Base-by-base conservation (phyloP, 2,329 filamentous ascomycete species). In the Geosmithia putterillii region DNA sequence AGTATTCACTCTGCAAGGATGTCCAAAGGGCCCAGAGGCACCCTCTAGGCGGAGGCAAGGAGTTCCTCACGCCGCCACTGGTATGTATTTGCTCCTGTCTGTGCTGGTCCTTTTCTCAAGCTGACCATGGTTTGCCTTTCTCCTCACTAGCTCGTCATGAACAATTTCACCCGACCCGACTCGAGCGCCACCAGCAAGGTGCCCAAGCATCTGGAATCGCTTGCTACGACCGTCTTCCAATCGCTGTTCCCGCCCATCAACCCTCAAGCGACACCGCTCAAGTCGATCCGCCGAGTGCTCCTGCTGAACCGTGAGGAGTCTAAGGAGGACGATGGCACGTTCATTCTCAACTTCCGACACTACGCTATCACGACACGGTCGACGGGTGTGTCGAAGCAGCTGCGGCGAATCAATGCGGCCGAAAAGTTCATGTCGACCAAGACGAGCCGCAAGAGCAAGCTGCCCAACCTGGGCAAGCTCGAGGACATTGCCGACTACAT, bases 171-270 rank as follows among this genome's bases (percentile, higher is more conserved):
- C 35, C 82, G 80, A 3, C 74, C 83, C 22, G 70, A 66, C 25
- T 57, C 73, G 38, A 74, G 79, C 45, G 64, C 75, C 23, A 74
- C 72, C 45, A 75, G 79, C 19, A 79, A 83, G 48, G 81, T 94
- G n/a, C 88, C 90, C 5, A 94, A 87, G 58, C 89, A 95, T 53
- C 84, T 98, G 56, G 92, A 98, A 65, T 83, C 84, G 20, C 80
- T 98, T 25, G 81, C 88, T 3, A 96, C 89, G 2, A 94, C 88
- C 39, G 81, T 95, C 55, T 98, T 96, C 65, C 90, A 95, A 62
- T 94, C 87, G 7, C 76, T 98, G 32, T 96, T 98, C 56, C 90
- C 92, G 4, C 86, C 89, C 1, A 95, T 98, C 61, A 92, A 92
- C 53, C 92, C 92, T 0, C 87, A 94, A 62, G 77, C 78, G 23